These are phyloP conservation scores for Corniculantispora saksenae DNA, from an alignment of 2,329 filamentous ascomycete species.

Conservation along the genomic window DNA sequence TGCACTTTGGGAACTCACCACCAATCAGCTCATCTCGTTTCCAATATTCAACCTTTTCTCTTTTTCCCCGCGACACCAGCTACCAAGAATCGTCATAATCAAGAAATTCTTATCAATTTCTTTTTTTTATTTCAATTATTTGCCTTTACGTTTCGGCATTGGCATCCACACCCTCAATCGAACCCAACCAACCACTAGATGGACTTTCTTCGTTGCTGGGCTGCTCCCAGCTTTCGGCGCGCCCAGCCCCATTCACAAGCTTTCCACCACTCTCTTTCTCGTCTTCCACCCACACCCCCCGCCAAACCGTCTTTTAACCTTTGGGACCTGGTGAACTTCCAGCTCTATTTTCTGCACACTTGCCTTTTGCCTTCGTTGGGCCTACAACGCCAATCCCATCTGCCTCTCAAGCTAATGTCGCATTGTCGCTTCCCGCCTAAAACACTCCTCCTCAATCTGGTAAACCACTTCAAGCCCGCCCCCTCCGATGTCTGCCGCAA, in stretches of 20 bases:
- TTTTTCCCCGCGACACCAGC: neutral
- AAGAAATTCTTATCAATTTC: neutral
- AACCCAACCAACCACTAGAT: too few relatives aligned
- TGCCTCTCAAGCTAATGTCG: too few relatives aligned
- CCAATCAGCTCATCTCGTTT: too few relatives aligned
- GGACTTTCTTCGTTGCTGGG: too few relatives aligned
- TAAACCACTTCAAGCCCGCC: neutral
- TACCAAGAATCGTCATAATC: neutral
- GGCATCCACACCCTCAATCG: too few relatives aligned
- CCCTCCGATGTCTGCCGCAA: neutral
- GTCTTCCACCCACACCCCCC: neutral
- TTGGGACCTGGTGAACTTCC: neutral
- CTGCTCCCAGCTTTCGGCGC: too few relatives aligned
- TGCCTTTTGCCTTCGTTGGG: too few relatives aligned
- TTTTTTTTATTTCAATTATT: neutral
- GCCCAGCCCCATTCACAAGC: too few relatives aligned
- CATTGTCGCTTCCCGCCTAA: neutral
- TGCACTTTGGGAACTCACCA: too few relatives aligned
- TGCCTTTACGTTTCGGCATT: neutral
- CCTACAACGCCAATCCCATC: too few relatives aligned
- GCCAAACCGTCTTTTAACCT: neutral
- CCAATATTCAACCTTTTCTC: neutral
- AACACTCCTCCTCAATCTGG: slow-evolving; percentile 1
- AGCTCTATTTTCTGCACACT: too few relatives aligned
- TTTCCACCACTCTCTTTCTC: too few relatives aligned